Base-by-base conservation (phyloP, 306 rosid genomes). In the Cicer bijugum region DNA sequence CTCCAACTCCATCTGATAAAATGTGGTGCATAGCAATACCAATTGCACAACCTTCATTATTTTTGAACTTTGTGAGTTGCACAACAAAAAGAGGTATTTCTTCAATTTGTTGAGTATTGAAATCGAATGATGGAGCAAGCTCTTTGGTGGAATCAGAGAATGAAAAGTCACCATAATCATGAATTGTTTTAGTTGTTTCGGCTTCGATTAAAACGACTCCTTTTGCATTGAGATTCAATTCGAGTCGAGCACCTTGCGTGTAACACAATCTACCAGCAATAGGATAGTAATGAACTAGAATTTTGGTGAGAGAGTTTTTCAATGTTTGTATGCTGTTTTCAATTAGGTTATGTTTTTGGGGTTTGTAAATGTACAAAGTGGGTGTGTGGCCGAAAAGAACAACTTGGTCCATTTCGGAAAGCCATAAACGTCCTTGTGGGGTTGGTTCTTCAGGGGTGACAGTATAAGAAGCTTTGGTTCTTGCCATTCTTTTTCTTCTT, bases 241-340 rank as follows among this genome's bases (percentile, higher is more conserved):
- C 74, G 2, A 53, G 0, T 52, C 69, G 12, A 4, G 48, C 74
- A 1, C 15, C 39, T 75, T 20, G n/a, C 6, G 33, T 12, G 11
- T 53, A 12, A 3, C 12, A 15, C 11, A 69, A 44, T 33, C 77
- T 19, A 17, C 84, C 84, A 11, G 80, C 84, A 0, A 80, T 4
- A 4, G 80, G 84, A 8, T 80, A 75, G 20, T 75, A 80, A 53
- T 50, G 20, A 6, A 69, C 84, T 14, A 80, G 14, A 17, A 74
- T 37, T 1, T 69, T 19, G 53, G 68, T 51, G 0, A 80, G 68
- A 8, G 84, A 75, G 4, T 8, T 9, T 5, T 7, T 69, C 42
- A 75, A 12, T 9, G 11, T 74, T 15, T 74, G 51, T 7, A 19
- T 75, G 37, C 0, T 4, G 15, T 40, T 10, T 3, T 57, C 7